Percentiles rank a stretch among this genome's conserved stretches.
phyloP scores from a whole-genome alignment of 176 grass and related monocot species.

The Carex littledalei region DNA sequence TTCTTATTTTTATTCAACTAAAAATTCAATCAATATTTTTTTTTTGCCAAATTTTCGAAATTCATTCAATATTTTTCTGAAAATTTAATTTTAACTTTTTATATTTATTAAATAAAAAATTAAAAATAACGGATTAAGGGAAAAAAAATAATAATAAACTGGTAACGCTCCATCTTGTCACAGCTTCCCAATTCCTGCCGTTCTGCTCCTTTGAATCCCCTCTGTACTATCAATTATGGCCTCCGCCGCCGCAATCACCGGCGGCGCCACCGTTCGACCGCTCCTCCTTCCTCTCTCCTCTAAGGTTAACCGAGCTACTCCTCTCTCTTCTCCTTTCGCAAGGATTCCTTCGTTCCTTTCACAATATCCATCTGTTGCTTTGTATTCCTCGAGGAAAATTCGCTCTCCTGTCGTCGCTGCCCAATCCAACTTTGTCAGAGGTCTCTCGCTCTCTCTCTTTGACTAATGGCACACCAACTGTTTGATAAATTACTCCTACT shows the following conservation, averaged over 20 bases:
- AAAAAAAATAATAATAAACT: too few species aligned
- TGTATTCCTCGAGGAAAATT: slow-evolving; percentile 22
- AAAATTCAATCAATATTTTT: too few species aligned
- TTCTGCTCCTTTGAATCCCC: neutral
- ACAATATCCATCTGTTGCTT: neutral
- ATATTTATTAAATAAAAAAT: too few species aligned
- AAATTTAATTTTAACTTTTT: too few species aligned
- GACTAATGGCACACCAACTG: neutral
- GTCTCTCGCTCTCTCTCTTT: slow-evolving; percentile 17
- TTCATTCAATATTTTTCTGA: too few species aligned
- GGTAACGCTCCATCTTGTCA: neutral
- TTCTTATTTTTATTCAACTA: too few species aligned
- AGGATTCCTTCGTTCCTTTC: neutral
- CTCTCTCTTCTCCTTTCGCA: neutral
- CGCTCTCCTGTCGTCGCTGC: slow-evolving; percentile 36
- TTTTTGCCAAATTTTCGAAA: too few species aligned
- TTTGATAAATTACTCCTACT: neutral
- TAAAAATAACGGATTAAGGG: too few species aligned
- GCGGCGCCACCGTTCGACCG: neutral
- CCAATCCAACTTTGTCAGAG: slow-evolving; percentile 55
- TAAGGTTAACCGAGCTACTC: neutral
- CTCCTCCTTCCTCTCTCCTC: neutral
- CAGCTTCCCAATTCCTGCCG: neutral
- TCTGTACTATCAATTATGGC: neutral
- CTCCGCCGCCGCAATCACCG: neutral